phyloP scores from a whole-genome alignment of 768 basidiomycete genomes.

The Russula sp. region DNA sequence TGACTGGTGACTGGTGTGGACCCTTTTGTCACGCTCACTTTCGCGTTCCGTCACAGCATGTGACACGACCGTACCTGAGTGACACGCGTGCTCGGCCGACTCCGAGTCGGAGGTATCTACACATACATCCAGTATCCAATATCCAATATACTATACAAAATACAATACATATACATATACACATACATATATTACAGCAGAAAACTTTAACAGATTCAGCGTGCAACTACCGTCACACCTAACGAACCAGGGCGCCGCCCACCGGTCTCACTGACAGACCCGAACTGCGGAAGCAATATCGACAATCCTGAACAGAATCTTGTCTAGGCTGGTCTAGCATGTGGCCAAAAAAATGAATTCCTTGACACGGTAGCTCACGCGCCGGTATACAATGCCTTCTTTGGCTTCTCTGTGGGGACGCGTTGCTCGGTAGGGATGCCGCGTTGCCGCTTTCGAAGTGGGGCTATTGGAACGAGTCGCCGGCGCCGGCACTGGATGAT shows the following conservation, averaged over 20 bases:
- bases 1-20: not conserved
- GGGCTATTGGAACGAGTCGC: not conserved
- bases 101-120: too few relatives aligned
- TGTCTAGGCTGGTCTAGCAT: not conserved
- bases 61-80: not conserved
- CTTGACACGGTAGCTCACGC: not conserved
- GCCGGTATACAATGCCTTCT: not conserved
- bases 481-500: too few relatives aligned
- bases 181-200: not conserved
- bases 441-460: not conserved
- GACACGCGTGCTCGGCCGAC: not conserved
- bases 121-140: too few relatives aligned
- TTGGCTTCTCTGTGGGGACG: not conserved
- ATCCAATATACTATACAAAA: too few relatives aligned
- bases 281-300: not conserved
- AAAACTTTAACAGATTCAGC: not conserved
- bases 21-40: not conserved
- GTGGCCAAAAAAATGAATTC: not conserved
- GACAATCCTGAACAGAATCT: too few relatives aligned
- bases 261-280: not conserved
- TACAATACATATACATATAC: not conserved
- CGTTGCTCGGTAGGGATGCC: not conserved
- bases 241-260: not conserved
- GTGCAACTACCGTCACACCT: too few relatives aligned
- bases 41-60: conserved; percentile 15